Evolutionary conservation across 805 yeast species (phyloP).

Genomic region (Saturnispora diversa): DNA sequence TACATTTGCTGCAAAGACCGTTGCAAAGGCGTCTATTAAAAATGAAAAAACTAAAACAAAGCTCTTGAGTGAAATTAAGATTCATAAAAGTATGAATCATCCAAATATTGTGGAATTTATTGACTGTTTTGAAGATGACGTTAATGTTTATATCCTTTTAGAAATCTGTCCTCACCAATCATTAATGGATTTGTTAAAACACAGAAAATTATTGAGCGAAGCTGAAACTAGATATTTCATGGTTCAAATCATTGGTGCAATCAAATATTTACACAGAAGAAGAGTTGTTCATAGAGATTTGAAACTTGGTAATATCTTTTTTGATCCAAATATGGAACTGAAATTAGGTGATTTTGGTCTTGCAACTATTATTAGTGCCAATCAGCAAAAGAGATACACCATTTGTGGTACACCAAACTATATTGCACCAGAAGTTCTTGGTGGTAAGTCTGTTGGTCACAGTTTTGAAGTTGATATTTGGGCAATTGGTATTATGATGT

Average conservation of each 20-base stretch:
- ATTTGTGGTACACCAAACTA: slow-evolving; percentile 99
- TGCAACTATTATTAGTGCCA: slow-evolving; percentile 78
- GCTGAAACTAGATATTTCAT: slow-evolving; percentile 86
- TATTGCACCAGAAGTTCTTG: slow-evolving; percentile 95
- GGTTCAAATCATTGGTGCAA: slow-evolving; percentile 91
- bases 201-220: slow-evolving; percentile 77
- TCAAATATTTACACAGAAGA: slow-evolving; percentile 83
- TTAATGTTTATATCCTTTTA: slow-evolving; percentile 83
- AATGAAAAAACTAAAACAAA: slow-evolving; percentile 83
- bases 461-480: slow-evolving; percentile 93
- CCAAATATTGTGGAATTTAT: slow-evolving; percentile 85
- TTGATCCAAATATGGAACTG: slow-evolving; percentile 88
- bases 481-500: slow-evolving; percentile 97
- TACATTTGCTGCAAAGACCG: slow-evolving; percentile 92
- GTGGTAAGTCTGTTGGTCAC: slow-evolving; percentile 83
- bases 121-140: slow-evolving; percentile 96
- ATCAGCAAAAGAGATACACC: slow-evolving; percentile 74
- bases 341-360: slow-evolving; percentile 97
- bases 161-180: slow-evolving; percentile 96
- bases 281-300: slow-evolving; percentile 93
- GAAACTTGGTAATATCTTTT: slow-evolving; percentile 90
- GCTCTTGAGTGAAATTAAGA: slow-evolving; percentile 86
- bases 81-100: slow-evolving; percentile 85
- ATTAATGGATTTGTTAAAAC: slow-evolving; percentile 82
- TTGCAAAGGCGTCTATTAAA: slow-evolving; percentile 89